A percentile compares a stretch with the other conserved stretches of the same genome.
phyloP scores from a whole-genome alignment of 495 filamentous ascomycete genomes.

The Penicillium alfredii region DNA sequence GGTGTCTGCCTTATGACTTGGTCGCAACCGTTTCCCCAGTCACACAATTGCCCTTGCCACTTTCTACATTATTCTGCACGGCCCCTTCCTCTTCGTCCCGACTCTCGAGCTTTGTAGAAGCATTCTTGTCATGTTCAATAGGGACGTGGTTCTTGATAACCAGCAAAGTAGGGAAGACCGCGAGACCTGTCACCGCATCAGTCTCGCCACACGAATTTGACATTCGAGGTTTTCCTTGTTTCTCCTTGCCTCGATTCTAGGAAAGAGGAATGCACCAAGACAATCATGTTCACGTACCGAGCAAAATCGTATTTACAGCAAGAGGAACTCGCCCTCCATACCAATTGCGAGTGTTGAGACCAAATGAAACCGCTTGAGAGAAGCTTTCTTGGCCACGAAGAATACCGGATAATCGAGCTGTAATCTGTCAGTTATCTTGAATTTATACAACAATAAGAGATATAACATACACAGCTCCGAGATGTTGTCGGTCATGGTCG shows the following conservation, averaged over 20 bases:
- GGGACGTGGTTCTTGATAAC: slow-evolving; percentile 17
- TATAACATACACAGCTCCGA: slow-evolving; percentile 45
- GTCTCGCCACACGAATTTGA: no score
- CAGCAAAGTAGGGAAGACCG: slow-evolving; percentile 24
- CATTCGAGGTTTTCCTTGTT: no score
- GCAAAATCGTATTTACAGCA: slow-evolving; percentile 44
- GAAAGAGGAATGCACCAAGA: not conserved
- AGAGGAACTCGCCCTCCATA: slow-evolving; percentile 43
- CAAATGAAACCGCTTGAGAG: slow-evolving; percentile 55
- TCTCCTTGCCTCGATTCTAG: no score
- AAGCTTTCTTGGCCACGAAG: slow-evolving; percentile 57
- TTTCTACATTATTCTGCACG: no score
- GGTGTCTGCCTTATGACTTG: no score
- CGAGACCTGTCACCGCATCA: no score
- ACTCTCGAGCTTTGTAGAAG: not conserved
- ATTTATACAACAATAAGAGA: slow-evolving; percentile 4
- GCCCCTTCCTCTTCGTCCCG: slow-evolving; percentile 16
- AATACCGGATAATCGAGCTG: slow-evolving; percentile 50
- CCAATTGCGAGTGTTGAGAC: slow-evolving; percentile 45
- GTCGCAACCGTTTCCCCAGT: no score
- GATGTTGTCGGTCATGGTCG: slow-evolving; percentile 49
- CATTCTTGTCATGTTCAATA: slow-evolving; percentile 13
- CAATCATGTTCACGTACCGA: slow-evolving; percentile 25
- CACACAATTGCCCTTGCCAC: no score
- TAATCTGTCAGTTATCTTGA: slow-evolving; percentile 12